These are phyloP conservation scores for Isochrysis galbana DNA, from an alignment of 78 protist species.

Conservation along the genomic window DNA sequence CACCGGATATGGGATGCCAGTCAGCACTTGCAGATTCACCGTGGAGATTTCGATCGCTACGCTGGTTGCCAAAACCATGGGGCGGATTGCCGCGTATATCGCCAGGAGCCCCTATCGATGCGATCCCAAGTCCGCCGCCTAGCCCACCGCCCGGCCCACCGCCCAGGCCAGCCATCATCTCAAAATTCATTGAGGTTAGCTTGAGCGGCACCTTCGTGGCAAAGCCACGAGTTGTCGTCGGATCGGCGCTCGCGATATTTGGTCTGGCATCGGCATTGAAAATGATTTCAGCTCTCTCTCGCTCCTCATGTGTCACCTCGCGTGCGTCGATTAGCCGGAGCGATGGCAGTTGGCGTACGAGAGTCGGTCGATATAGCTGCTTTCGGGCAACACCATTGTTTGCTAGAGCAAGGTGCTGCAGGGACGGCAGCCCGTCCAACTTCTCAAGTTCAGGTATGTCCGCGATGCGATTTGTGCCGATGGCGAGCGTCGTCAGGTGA, in stretches of 20 bases:
- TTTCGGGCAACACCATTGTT: slow-evolving; percentile 48
- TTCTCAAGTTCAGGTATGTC: slow-evolving; percentile 57
- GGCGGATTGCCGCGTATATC: too few relatives aligned
- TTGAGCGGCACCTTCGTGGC: background rate
- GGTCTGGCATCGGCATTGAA: background rate
- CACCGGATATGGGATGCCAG: too few relatives aligned
- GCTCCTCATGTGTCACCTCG: slow-evolving; percentile 53
- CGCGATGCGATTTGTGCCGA: slow-evolving; percentile 51
- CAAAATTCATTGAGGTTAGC: background rate
- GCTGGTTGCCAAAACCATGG: too few relatives aligned
- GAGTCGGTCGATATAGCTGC: slow-evolving; percentile 52
- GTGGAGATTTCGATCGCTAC: too few relatives aligned
- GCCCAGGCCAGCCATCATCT: background rate
- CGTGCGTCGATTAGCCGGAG: slow-evolving; percentile 36
- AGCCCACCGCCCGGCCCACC: too few relatives aligned
- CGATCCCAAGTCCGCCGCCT: too few relatives aligned
- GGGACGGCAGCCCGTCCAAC: background rate
- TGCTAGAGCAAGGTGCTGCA: background rate
- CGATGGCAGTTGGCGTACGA: slow-evolving; percentile 10
- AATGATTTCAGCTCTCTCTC: slow-evolving; percentile 39
- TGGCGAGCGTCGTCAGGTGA: background rate
- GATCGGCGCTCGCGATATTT: background rate
- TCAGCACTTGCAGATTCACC: too few relatives aligned
- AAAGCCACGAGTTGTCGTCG: background rate
- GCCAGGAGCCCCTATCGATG: too few relatives aligned